Evolutionary conservation across 1,284 basidiomycete genomes (phyloP).

Genomic region (Boletus mariae): DNA sequence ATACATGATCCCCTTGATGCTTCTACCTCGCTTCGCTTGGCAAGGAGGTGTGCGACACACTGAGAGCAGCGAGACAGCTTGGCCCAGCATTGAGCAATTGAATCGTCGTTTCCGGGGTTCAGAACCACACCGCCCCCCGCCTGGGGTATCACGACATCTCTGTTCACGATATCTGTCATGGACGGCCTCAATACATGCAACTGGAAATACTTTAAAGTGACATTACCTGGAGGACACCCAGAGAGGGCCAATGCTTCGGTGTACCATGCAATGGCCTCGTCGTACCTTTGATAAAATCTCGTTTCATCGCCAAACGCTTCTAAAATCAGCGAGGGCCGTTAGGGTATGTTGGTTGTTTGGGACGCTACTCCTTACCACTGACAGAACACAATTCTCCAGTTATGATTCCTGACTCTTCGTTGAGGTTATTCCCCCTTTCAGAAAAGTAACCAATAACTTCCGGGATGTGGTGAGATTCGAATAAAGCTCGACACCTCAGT

Average conservation of each 20-base stretch:
- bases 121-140: not conserved
- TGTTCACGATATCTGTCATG: not conserved
- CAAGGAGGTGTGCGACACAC: constrained; percentile 4
- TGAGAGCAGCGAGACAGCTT: not conserved
- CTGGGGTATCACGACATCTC: not conserved
- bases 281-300: not conserved
- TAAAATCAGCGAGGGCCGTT: not conserved
- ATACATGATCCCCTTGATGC: not conserved
- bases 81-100: not conserved
- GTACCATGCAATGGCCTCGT: constrained; percentile 9
- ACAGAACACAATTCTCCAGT: constrained; percentile 2
- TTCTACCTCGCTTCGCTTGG: constrained; percentile 5
- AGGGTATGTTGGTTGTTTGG: too few relatives aligned
- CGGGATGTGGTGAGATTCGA: not conserved
- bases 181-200: not conserved
- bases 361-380: constrained; percentile 5
- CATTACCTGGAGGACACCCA: constrained; percentile 1
- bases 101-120: not conserved
- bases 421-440: not conserved
- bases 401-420: constrained; percentile 3
- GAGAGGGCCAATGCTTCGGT: constrained; percentile 5
- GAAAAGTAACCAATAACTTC: not conserved
- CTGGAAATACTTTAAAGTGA: not conserved
- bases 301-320: constrained; percentile 10
- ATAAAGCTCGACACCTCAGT: constrained; percentile 7